Evolutionary conservation across 192 early-diverging fungal genomes (phyloP).

Genomic region (Helicostylum pulchrum): DNA sequence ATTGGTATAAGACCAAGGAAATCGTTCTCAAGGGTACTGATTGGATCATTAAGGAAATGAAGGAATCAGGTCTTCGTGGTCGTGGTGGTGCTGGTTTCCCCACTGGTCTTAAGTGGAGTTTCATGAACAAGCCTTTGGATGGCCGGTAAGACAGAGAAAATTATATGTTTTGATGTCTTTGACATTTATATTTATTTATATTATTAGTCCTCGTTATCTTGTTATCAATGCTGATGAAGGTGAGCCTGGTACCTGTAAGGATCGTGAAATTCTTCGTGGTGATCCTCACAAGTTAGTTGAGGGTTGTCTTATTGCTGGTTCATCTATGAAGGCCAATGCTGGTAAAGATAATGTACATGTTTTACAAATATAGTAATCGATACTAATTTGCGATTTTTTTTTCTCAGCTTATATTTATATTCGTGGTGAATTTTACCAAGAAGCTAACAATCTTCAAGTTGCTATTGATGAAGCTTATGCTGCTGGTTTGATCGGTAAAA

Average conservation of each 20-base stretch:
- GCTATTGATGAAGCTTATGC: conserved; percentile 97
- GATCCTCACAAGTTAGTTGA: conserved; percentile 95
- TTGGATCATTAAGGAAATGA: conserved; percentile 98
- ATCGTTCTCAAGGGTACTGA: conserved; percentile 92
- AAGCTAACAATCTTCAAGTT: conserved; percentile 87
- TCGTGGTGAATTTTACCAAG: conserved; percentile 97
- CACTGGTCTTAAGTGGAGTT: conserved; percentile 97
- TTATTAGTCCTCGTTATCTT: conserved; percentile 80
- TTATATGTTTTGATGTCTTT: background rate
- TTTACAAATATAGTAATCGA: background rate
- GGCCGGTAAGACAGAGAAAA: conserved; percentile 50
- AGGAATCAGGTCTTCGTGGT: conserved; percentile 87
- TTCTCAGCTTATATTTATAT: conserved; percentile 88
- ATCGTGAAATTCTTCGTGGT: conserved; percentile 66
- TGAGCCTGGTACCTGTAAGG: conserved; percentile 98
- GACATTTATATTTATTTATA: conserved; percentile 3
- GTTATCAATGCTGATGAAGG: conserved; percentile 99
- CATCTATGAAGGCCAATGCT: conserved; percentile 95
- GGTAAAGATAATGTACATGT: conserved; percentile 51
- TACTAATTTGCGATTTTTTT: background rate
- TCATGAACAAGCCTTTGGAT: conserved; percentile 94
- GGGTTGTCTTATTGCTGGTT: conserved; percentile 93
- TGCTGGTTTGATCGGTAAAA: conserved; percentile 96
- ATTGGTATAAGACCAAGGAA: conserved; percentile 99
- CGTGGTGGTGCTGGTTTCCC: conserved; percentile 99